Evolutionary conservation across 345 rosid genomes (phyloP), one percentile per base, ranked within the genome.

Genomic region (Alliaria petiolata): DNA sequence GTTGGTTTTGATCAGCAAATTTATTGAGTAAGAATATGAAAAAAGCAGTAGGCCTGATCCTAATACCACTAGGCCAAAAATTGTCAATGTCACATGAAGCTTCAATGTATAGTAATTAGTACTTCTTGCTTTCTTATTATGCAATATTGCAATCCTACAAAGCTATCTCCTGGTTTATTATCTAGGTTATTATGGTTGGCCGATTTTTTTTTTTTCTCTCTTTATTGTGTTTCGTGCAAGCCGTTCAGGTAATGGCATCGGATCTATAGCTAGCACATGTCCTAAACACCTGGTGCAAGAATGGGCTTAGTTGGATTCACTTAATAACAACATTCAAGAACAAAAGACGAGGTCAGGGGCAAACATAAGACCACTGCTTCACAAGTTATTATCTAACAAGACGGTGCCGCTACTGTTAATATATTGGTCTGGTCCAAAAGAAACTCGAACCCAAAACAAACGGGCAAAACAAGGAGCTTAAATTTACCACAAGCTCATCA

Each of bases 401-500:
- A 72, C 12, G 34, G 20, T n/a, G 46, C 15, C 40, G 0, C 49
- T 54, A 64, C 22, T 6, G 70, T 53, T 64, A 44, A 64, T 16
- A 62, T 5, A 42, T 62, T 16, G 58, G 11, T 44, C 69, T 20
- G 62, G 31, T 71, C 15, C 12, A 61, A 45, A 40, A 50, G 19
- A 67, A 60, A 50, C 53, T 51, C 9, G 61, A 59, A 39, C 68
- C 36, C 56, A 25, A 53, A 33, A 53, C 39, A 72, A 16, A 8
- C 16, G 12, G 77, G 35, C 0, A 13, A 64, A 51, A 50, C 33
- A 75, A 5, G 7, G 33, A 63, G 70, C 42, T 55, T 6, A 4
- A 22, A 25, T 8, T 3, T 25, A 55, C 43, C 31, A 54, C 74
- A 35, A 36, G 30, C 31, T 33, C 81, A 92, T 46, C 98, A 92